Evolutionary conservation across 2,329 filamentous ascomycete species (phyloP).

Genomic region (Ampelomyces quisqualis): DNA sequence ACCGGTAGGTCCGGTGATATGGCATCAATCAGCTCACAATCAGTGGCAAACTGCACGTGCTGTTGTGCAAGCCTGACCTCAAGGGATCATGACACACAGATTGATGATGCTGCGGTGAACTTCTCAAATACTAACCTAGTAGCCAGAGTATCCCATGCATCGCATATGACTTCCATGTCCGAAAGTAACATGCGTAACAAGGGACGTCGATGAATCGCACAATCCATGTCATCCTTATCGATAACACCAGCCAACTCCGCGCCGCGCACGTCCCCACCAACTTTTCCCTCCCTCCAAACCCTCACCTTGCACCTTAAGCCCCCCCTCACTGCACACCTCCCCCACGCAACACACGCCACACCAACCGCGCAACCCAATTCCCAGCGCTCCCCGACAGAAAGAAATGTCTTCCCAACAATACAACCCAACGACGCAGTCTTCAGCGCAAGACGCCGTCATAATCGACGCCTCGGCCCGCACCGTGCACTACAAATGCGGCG

Average conservation of each 20-base stretch:
- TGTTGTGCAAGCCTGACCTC: too few relatives aligned
- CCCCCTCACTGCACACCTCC: background rate
- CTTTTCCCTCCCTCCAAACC: background rate
- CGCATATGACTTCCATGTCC: too few relatives aligned
- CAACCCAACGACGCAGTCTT: slow-evolving; percentile 3
- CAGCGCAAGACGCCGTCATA: too few relatives aligned
- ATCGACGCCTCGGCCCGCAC: slow-evolving; percentile 48
- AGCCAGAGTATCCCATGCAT: too few relatives aligned
- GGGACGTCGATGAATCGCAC: background rate
- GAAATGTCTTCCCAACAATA: slow-evolving; percentile 5
- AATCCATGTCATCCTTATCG: background rate
- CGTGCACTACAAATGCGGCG: slow-evolving; percentile 66
- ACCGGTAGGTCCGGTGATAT: too few relatives aligned
- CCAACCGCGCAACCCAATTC: background rate
- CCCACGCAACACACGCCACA: background rate
- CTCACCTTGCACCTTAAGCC: background rate
- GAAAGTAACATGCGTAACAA: background rate
- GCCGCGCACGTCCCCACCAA: background rate
- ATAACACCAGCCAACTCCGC: background rate
- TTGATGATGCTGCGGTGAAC: too few relatives aligned
- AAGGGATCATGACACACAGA: too few relatives aligned
- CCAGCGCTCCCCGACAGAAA: background rate
- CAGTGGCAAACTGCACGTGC: too few relatives aligned
- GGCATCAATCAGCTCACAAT: too few relatives aligned
- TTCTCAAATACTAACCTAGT: too few relatives aligned